Evolutionary conservation across 2,329 filamentous ascomycete genomes (phyloP).

Genomic region (Fusarium caatingaense): DNA sequence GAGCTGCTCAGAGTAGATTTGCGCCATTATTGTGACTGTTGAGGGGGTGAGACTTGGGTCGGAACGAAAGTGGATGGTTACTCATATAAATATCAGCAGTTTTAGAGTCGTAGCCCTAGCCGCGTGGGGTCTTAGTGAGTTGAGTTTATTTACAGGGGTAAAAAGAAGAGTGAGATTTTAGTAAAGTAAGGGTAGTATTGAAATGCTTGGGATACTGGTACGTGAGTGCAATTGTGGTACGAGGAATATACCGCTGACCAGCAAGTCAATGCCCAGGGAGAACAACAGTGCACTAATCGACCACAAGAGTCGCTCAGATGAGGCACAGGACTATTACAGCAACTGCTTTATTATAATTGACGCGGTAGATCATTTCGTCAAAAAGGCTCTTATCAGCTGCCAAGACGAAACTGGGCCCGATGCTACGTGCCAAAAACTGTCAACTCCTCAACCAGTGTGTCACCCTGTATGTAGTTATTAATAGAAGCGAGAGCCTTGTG

Average conservation of each 20-base stretch:
- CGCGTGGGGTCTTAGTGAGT: background rate
- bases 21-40: background rate
- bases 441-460: accelerated
- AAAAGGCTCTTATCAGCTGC: too few relatives aligned
- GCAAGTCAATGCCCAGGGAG: too few relatives aligned
- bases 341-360: too few relatives aligned
- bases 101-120: background rate
- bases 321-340: too few relatives aligned
- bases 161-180: background rate
- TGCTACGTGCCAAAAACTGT: too few relatives aligned
- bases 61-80: background rate
- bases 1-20: background rate
- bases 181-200: background rate
- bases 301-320: too few relatives aligned
- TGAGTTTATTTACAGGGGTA: background rate
- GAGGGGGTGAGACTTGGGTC: background rate
- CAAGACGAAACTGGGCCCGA: too few relatives aligned
- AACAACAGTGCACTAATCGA: too few relatives aligned
- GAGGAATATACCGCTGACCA: background rate
- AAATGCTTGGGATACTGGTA: background rate
- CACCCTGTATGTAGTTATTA: too few relatives aligned
- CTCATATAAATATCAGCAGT: background rate
- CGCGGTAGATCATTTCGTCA: too few relatives aligned
- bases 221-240: background rate
- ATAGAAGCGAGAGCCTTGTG: too few relatives aligned